phyloP scores from a whole-genome alignment of 2,329 filamentous ascomycete species.

The Xylariaceae sp. region DNA sequence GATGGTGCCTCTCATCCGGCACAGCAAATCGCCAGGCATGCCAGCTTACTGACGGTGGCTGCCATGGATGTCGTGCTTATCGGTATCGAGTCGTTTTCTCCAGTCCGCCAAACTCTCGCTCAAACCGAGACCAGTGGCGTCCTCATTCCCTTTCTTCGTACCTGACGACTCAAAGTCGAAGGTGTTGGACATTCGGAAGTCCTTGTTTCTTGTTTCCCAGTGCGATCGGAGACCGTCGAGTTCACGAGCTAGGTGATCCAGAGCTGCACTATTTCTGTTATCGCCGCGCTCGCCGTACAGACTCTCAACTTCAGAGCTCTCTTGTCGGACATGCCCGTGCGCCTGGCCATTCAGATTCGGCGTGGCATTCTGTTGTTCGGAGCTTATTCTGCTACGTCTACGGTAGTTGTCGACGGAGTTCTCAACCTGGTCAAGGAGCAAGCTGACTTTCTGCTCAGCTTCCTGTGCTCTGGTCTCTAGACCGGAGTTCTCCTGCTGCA shows the following conservation, averaged over 20 bases:
- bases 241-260: slow-evolving; percentile 89
- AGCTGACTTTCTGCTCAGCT: slow-evolving; percentile 87
- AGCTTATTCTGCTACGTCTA: slow-evolving; percentile 62
- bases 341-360: slow-evolving; percentile 33
- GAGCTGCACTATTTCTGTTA: slow-evolving; percentile 57
- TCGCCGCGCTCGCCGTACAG: slow-evolving; percentile 57
- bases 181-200: slow-evolving; percentile 82
- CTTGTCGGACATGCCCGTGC: slow-evolving; percentile 44
- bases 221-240: slow-evolving; percentile 85
- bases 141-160: slow-evolving; percentile 40
- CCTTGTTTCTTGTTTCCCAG: slow-evolving; percentile 95
- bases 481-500: slow-evolving; percentile 75
- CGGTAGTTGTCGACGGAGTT: slow-evolving; percentile 92
- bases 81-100: slow-evolving; percentile 70
- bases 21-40: background rate
- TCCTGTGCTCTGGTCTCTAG: slow-evolving; percentile 83
- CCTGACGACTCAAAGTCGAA: slow-evolving; percentile 73
- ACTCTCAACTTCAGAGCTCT: slow-evolving; percentile 59
- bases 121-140: slow-evolving; percentile 46
- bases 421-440: slow-evolving; percentile 92
- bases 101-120: slow-evolving; percentile 75
- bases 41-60: slow-evolving; percentile 16
- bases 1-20: background rate
- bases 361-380: slow-evolving; percentile 41
- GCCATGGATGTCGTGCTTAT: slow-evolving; percentile 34